Conservation (phyloP, 306 rosid genomes). For the Acacia melanoxylon region DNA sequence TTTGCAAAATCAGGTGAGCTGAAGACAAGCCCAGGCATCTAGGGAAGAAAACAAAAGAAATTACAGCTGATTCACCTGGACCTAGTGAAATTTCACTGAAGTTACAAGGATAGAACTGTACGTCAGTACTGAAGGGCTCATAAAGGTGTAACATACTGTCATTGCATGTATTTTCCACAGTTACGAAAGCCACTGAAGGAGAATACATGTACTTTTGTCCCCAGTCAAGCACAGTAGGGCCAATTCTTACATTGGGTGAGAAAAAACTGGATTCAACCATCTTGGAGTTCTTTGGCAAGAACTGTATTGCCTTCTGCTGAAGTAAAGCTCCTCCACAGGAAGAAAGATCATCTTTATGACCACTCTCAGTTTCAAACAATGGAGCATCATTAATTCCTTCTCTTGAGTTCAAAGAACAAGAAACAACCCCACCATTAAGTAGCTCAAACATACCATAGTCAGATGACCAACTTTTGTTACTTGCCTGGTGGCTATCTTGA, state of each 20-base stretch:
- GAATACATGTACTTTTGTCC: constrained; percentile 64
- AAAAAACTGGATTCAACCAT: constrained; percentile 47
- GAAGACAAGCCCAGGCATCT: constrained; percentile 72
- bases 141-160: constrained; percentile 73
- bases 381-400: constrained; percentile 52
- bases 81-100: constrained; percentile 64
- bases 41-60: constrained; percentile 81
- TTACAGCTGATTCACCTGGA: constrained; percentile 75
- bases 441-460: constrained; percentile 81
- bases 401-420: constrained; percentile 73
- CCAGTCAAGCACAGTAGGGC: constrained; percentile 81
- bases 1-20: constrained; percentile 86
- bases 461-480: constrained; percentile 71
- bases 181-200: constrained; percentile 71
- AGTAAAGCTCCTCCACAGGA: constrained; percentile 52
- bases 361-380: constrained; percentile 49
- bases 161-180: constrained; percentile 75
- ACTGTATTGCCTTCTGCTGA: constrained; percentile 51
- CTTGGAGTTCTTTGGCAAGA: constrained; percentile 44
- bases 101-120: constrained; percentile 93
- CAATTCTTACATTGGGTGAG: constrained; percentile 61
- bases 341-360: constrained; percentile 48
- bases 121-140: constrained; percentile 85
- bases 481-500: constrained; percentile 44
- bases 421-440: constrained; percentile 64